Percentiles rank a stretch among this genome's conserved stretches.
Evolutionary conservation across 2,329 filamentous ascomycete species (phyloP).

Genomic region (Cryphonectria nitschkei): DNA sequence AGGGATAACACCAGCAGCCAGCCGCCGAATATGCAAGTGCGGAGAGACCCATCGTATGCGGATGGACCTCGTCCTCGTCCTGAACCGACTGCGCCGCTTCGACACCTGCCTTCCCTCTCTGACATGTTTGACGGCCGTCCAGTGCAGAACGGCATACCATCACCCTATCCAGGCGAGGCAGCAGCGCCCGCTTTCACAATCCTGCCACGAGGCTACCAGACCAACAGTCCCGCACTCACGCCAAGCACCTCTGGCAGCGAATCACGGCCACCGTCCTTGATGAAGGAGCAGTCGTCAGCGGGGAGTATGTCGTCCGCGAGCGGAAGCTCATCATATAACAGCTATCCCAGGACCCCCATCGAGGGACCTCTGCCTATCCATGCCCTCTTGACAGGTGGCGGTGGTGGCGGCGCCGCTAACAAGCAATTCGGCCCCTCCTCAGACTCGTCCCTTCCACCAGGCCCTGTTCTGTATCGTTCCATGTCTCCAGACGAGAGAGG

Average conservation of each 20-base stretch:
- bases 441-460: slow-evolving; percentile 16
- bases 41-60: slow-evolving; percentile 33
- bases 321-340: slow-evolving; percentile 43
- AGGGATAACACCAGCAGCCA: slow-evolving; percentile 31
- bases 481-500: slow-evolving; percentile 30
- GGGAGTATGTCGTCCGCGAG: slow-evolving; percentile 48
- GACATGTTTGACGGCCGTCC: slow-evolving; percentile 50
- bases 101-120: slow-evolving; percentile 50
- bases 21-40: slow-evolving; percentile 30
- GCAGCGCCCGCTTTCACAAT: slow-evolving; percentile 13
- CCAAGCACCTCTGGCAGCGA: slow-evolving; percentile 35
- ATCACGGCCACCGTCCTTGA: slow-evolving; percentile 45
- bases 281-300: slow-evolving; percentile 50
- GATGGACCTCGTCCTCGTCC: slow-evolving; percentile 36
- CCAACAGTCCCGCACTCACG: slow-evolving; percentile 35
- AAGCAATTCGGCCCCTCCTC: slow-evolving; percentile 29
- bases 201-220: slow-evolving; percentile 28
- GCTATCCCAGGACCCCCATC: slow-evolving; percentile 49
- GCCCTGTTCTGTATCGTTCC: slow-evolving; percentile 18
- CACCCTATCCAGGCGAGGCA: slow-evolving; percentile 29
- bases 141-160: slow-evolving; percentile 28
- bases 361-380: slow-evolving; percentile 60
- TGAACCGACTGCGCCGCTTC: slow-evolving; percentile 38
- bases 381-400: slow-evolving; percentile 46
- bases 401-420: slow-evolving; percentile 20